Conservation (phyloP, 768 basidiomycete species). For the Russula brevipes region DNA sequence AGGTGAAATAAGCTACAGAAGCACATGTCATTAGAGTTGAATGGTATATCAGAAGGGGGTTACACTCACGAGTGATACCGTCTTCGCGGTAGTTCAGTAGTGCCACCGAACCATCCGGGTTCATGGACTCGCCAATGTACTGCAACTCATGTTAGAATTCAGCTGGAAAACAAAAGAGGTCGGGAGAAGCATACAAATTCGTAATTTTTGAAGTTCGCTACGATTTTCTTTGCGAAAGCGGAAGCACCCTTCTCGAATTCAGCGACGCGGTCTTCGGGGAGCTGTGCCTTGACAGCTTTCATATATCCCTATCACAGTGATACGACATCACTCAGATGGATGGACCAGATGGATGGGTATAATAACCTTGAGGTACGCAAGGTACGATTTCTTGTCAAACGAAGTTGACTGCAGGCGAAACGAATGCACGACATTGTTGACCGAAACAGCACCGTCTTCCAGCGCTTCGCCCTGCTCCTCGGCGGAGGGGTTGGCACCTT, state of each 20-base stretch:
- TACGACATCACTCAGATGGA: slow-evolving; percentile 1
- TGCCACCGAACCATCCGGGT: slow-evolving; percentile 89
- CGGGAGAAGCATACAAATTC: slow-evolving; percentile 67
- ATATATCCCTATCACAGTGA: slow-evolving; percentile 66
- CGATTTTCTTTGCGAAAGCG: slow-evolving; percentile 79
- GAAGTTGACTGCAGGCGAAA: slow-evolving; percentile 78
- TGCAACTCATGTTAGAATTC: slow-evolving; percentile 28
- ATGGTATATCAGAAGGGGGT: background rate
- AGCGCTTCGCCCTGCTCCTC: slow-evolving; percentile 81
- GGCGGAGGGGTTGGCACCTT: slow-evolving; percentile 89
- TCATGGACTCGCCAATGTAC: slow-evolving; percentile 72
- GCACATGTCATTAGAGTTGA: slow-evolving; percentile 16
- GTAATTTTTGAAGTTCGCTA: slow-evolving; percentile 87
- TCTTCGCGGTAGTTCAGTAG: slow-evolving; percentile 93
- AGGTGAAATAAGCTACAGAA: slow-evolving; percentile 73
- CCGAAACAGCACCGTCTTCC: slow-evolving; percentile 66
- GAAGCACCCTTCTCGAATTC: slow-evolving; percentile 80
- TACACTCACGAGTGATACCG: slow-evolving; percentile 68
- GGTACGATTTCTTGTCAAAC: slow-evolving; percentile 90
- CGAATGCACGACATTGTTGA: slow-evolving; percentile 90
- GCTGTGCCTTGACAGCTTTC: slow-evolving; percentile 77
- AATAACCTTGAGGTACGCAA: slow-evolving; percentile 74
- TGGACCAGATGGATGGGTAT: slow-evolving; percentile 1
- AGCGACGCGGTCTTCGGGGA: slow-evolving; percentile 55
- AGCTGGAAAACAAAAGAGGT: background rate